Evolutionary conservation across 441 rosid genomes (phyloP), one percentile per base, ranked within the genome.

Genomic region (Dalechampia spathulata): DNA sequence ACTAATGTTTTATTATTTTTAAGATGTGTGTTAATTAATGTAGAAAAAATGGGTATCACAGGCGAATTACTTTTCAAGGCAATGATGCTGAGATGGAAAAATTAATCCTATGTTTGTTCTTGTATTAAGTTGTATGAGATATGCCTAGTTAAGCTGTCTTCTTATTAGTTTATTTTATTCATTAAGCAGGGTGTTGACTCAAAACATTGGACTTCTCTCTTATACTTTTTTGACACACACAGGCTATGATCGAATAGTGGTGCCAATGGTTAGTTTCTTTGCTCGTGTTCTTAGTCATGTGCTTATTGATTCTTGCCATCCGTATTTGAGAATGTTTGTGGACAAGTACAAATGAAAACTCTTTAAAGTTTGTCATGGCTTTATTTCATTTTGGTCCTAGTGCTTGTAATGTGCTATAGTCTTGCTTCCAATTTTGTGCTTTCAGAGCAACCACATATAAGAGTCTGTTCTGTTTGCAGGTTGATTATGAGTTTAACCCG

Each of bases 201-300:
- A 78, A 62, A 89, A 95, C 73, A 74, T 89, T 12, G 99, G 99
- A 59, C 92, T 89, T 59, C 84, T 93, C 25, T 92, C 99, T 43
- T 93, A 85, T 65, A 81, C 99, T 37, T 93, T 83, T 78, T 76
- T 93, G 72, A 75, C 81, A 17, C 78, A 32, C 56, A 79, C 83
- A 14, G 92, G 95, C 51, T 75, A 78, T 72, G 87, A 93, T 63
- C 78, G 97, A 70, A 89, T 93, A 56, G 85, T 86, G 45, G 97
- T 93, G 52, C 97, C 99, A 48, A 89, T 93, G 85, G 95, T 93
- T 58, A 80, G 84, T 74, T 68, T 66, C 49, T 32, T 64, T 48
- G 32, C n/a, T 32, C 53, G 28, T 45, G 36, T 12, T 48, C 28
- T 17, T 11, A 1, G 4, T 47, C 39, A 20, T 16, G 8, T 20